Evolutionary conservation across 192 early-diverging fungal species (phyloP), one percentile per base, ranked within the genome.

Genomic region (Linnemannia schmuckeri): DNA sequence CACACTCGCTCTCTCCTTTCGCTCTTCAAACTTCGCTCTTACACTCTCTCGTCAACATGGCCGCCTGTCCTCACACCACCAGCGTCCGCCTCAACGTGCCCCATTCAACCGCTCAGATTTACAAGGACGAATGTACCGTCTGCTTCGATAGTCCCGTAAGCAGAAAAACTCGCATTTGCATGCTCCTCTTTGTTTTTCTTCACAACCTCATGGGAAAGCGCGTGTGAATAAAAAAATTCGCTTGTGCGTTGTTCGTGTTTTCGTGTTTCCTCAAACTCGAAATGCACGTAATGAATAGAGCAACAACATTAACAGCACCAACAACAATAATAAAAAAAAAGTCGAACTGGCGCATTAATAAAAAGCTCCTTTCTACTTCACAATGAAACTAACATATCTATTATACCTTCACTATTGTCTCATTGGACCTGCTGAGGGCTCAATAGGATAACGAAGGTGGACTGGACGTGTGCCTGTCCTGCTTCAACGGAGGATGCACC

Each of bases 71-170:
- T 38, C 94, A 95, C 83, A 82, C 92, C 72, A 76, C 86, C 13
- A 75, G 55, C 37, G 71, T 90, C n/a, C 72, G 77, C 40, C 75
- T 93, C 30, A 74, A 82, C 1, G 82, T 88, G 49, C 90, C 92
- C 57, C 82, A 85, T 6, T 78, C 91, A 4, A 83, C 82, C 38
- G 90, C 89, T 40, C 82, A 91, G 74, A 89, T 97, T 30, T 91
- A 97, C 93, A 99, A 98, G 89, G 97, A 99, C 76, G 98, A 99
- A 89, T 99, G 97, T 89, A 97, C 97, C 27, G 90, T 94, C 69
- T 99, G 98, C 90, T 99, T 97, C 90, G 96, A 97, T 88, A 81
- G 79, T 24, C 85, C 85, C 46, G 85, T 87, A 78, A 63, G 79
- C 52, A 37, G 37, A 37, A 37, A 37, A 37, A 37, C 37, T 37